Conservation (phyloP, 305 asterid species). For the Rubia tinctorum region DNA sequence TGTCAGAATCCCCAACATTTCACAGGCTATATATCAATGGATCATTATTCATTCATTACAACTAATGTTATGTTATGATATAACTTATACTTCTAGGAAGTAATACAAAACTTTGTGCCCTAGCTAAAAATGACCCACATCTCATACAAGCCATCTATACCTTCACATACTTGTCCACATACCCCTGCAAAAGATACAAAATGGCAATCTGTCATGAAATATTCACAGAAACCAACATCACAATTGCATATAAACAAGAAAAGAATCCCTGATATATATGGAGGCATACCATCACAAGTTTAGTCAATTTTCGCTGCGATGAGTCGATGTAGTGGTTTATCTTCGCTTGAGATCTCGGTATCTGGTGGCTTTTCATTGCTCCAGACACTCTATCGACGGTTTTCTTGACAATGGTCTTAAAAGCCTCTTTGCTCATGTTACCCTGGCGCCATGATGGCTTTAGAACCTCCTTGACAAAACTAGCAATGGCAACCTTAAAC, state of each 20-base stretch:
- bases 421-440: constrained; percentile 98
- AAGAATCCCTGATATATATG: neutral
- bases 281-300: constrained; percentile 89
- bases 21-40: neutral
- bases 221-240: neutral
- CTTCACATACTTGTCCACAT: constrained; percentile 90
- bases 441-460: constrained; percentile 99
- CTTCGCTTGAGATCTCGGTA: constrained; percentile 87
- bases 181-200: constrained; percentile 61
- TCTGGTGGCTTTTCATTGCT: constrained; percentile 75
- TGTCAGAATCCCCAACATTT: neutral
- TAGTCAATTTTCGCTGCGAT: constrained; percentile 82
- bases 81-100: neutral
- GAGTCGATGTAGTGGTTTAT: constrained; percentile 83
- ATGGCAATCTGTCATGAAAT: neutral
- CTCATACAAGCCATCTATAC: constrained; percentile 27
- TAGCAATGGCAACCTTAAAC: constrained; percentile 74
- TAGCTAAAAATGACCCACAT: neutral
- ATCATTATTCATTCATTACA: constrained; percentile 6
- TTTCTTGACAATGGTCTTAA: constrained; percentile 97
- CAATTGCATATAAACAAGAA: neutral
- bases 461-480: constrained; percentile 88
- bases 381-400: constrained; percentile 98
- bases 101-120: neutral
- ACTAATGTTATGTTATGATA: neutral